Conservation (phyloP, 2,329 filamentous ascomycete species). For the Sclerotinia sclerotiorum region DNA sequence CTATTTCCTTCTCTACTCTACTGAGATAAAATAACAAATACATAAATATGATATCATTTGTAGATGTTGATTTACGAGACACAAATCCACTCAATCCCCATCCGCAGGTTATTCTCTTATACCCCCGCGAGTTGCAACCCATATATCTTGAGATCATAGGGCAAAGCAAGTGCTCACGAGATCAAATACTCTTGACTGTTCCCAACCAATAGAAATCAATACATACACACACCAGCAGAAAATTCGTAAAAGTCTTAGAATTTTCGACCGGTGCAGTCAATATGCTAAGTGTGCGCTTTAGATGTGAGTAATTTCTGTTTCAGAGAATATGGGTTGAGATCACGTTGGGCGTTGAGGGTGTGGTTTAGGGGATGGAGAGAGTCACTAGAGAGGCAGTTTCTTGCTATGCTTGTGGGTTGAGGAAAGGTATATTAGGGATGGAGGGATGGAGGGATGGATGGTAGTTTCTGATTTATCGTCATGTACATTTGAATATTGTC, state of each 20-base stretch:
- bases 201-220: not conserved
- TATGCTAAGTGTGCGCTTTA: no score
- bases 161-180: slow-evolving; percentile 1
- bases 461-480: not conserved
- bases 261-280: not conserved
- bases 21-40: not conserved
- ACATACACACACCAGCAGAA: not conserved
- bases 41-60: not conserved
- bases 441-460: not conserved
- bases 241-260: not conserved
- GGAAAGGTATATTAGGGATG: not conserved
- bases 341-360: no score
- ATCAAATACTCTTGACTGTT: not conserved
- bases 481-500: not conserved
- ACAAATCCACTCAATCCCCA: not conserved
- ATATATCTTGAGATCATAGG: not conserved
- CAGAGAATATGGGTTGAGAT: no score
- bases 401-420: not conserved
- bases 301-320: no score
- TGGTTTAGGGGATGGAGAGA: not conserved
- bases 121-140: not conserved
- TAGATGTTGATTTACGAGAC: not conserved
- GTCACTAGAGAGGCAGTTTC: not conserved
- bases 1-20: not conserved
- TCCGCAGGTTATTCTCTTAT: not conserved